phyloP scores from a whole-genome alignment of 345 rosid genomes.

The Sisymbrium altissimum region DNA sequence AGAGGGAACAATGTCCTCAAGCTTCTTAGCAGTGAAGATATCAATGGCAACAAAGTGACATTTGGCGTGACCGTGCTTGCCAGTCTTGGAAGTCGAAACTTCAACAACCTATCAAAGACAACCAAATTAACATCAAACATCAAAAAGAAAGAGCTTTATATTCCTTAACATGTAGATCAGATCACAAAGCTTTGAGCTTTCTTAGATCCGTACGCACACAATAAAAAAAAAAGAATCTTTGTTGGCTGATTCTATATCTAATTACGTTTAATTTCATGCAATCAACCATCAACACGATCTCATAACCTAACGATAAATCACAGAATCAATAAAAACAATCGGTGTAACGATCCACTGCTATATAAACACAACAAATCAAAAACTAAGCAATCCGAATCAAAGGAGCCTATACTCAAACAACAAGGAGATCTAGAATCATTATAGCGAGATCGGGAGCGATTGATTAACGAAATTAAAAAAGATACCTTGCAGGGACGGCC shows the following conservation, averaged over 20 bases:
- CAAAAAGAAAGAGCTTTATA: not conserved
- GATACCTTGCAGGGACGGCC: slow-evolving; percentile 40
- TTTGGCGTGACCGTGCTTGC: slow-evolving; percentile 91
- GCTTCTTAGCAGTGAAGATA: slow-evolving; percentile 77
- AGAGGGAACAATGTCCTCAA: slow-evolving; percentile 91
- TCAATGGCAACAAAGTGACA: slow-evolving; percentile 92
- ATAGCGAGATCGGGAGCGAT: not conserved
- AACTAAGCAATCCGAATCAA: not conserved
- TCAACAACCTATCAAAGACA: slow-evolving; percentile 60
- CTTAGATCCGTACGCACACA: not conserved
- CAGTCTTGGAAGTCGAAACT: slow-evolving; percentile 86
- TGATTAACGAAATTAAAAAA: not conserved
- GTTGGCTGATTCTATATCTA: not conserved
- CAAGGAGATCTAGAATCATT: slow-evolving; percentile 6
- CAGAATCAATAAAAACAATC: not conserved
- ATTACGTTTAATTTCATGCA: not conserved
- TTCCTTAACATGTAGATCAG: not conserved
- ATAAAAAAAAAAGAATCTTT: not conserved
- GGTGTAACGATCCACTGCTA: not conserved
- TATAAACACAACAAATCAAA: not conserved
- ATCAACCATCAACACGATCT: not conserved
- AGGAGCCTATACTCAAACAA: not conserved
- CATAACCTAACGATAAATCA: not conserved
- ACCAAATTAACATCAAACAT: not conserved
- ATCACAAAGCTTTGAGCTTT: not conserved